Conservation (phyloP, 2,329 filamentous ascomycete species). For the Blumeria graminis region DNA sequence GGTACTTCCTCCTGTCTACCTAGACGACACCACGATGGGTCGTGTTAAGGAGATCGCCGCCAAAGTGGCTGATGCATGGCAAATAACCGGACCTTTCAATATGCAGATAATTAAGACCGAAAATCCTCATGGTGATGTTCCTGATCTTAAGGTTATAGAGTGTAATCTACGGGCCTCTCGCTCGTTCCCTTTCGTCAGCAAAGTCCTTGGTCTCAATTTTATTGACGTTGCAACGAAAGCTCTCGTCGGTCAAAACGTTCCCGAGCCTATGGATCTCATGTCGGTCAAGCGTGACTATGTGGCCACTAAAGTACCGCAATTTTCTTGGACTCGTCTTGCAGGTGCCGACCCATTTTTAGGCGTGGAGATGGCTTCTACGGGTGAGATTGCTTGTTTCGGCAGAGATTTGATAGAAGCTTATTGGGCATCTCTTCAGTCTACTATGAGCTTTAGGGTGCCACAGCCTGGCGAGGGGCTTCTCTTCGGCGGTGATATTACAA, state of each 20-base stretch:
- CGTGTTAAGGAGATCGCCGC: conserved; percentile 87
- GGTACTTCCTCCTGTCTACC: conserved; percentile 62
- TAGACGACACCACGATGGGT: conserved; percentile 54
- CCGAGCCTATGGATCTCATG: conserved; percentile 75
- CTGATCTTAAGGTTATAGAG: conserved; percentile 82
- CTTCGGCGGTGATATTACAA: conserved; percentile 62
- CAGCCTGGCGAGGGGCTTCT: conserved; percentile 87
- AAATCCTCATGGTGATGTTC: conserved; percentile 47
- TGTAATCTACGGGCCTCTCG: conserved; percentile 94
- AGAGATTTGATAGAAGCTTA: conserved; percentile 91
- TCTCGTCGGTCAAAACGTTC: conserved; percentile 63
- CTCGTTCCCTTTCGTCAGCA: conserved; percentile 95
- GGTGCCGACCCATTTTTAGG: conserved; percentile 94
- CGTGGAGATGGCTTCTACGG: conserved; percentile 91
- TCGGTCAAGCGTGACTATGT: conserved; percentile 68
- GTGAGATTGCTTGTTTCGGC: conserved; percentile 97
- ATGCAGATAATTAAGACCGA: conserved; percentile 98
- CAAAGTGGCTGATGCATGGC: conserved; percentile 94
- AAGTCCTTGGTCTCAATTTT: conserved; percentile 90
- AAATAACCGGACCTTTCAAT: conserved; percentile 95
- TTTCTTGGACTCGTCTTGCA: conserved; percentile 94
- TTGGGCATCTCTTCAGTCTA: conserved; percentile 87
- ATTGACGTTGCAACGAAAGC: conserved; percentile 89
- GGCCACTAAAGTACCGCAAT: conserved; percentile 94
- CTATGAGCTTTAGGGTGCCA: conserved; percentile 97